Conservation (phyloP, 345 rosid species). For the Dipteronia sinensis region DNA sequence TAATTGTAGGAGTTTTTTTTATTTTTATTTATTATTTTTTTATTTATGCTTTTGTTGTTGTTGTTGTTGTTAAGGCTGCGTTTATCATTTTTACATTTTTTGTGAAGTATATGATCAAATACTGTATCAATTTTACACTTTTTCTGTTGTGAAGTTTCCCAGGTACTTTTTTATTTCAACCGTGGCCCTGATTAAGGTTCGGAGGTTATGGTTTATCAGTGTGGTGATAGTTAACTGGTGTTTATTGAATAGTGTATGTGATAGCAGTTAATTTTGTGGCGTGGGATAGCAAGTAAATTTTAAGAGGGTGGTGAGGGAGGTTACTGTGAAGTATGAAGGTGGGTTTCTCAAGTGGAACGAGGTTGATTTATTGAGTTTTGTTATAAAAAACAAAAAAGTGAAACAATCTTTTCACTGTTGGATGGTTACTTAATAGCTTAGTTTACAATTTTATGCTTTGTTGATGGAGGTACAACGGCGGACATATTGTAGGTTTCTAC, state of each 20-base stretch:
- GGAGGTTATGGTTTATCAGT: not conserved
- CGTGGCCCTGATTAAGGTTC: not conserved
- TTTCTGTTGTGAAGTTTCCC: not conserved
- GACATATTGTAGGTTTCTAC: not conserved
- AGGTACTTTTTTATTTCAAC: conserved; percentile 2
- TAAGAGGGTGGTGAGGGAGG: conserved; percentile 3
- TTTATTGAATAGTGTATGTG: not conserved
- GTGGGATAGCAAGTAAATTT: conserved; percentile 9
- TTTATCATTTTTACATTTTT: not conserved
- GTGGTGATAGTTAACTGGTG: not conserved
- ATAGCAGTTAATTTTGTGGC: not conserved
- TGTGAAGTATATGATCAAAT: not conserved
- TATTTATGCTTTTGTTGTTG: not conserved
- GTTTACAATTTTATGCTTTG: not conserved
- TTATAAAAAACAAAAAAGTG: no score
- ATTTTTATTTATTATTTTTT: no score
- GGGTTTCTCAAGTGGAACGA: not conserved
- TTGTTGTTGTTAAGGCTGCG: not conserved
- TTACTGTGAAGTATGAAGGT: not conserved
- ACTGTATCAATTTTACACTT: not conserved
- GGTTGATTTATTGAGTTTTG: no score
- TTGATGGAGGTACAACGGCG: not conserved
- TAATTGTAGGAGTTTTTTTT: no score
- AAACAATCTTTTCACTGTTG: not conserved
- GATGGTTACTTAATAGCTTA: not conserved